phyloP scores from a whole-genome alignment of 1,284 basidiomycete species.

The Malassezia japonica region DNA sequence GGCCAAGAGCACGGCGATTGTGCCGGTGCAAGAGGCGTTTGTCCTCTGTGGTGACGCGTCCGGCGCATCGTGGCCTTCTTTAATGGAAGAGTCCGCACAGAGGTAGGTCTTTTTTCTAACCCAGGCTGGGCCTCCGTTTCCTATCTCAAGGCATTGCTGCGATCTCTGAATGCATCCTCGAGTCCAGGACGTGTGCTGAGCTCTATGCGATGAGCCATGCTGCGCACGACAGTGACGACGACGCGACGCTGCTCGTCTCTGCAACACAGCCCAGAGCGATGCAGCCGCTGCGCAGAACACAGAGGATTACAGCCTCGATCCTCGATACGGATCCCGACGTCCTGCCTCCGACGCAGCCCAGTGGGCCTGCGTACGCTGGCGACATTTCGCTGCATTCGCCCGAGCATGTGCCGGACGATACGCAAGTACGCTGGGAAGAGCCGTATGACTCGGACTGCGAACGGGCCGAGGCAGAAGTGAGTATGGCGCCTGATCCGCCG shows the following conservation, averaged over 20 bases:
- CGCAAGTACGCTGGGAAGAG: too few relatives aligned
- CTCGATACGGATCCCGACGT: not conserved
- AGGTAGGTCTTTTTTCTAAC: not conserved
- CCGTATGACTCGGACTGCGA: too few relatives aligned
- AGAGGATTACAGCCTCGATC: not conserved
- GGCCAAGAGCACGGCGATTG: not conserved
- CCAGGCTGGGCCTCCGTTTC: not conserved
- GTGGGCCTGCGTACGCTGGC: not conserved
- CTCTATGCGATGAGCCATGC: not conserved
- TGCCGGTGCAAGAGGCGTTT: not conserved
- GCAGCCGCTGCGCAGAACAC: not conserved
- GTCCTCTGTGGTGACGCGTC: not conserved
- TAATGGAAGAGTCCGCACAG: not conserved
- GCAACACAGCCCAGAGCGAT: not conserved
- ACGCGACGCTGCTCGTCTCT: constrained; percentile 3
- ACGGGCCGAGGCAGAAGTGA: too few relatives aligned
- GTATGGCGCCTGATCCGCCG: too few relatives aligned
- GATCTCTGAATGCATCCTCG: constrained; percentile 6
- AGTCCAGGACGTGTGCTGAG: not conserved
- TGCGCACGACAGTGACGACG: not conserved
- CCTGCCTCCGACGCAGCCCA: not conserved
- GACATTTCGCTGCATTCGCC: constrained; percentile 2
- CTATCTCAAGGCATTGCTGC: constrained; percentile 3
- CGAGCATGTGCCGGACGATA: not conserved
- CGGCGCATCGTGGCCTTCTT: not conserved